phyloP scores from a whole-genome alignment of 192 early-diverging fungal genomes.

The Coemansia javaensis region DNA sequence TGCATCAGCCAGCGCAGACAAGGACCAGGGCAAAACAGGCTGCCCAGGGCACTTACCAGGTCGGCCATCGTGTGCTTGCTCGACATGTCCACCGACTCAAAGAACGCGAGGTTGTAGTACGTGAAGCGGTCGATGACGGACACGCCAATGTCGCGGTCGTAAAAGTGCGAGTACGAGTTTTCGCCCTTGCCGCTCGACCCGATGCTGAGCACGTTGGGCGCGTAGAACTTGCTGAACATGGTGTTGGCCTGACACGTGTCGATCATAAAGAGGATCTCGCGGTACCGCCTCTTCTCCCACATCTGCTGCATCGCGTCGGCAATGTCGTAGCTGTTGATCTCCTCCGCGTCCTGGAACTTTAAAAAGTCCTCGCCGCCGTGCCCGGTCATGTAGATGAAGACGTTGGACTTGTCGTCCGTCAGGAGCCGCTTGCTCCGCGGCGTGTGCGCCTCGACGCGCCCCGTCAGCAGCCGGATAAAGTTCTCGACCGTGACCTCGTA shows the following conservation, averaged over 20 bases:
- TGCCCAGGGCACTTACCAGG: constrained; percentile 57
- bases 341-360: constrained; percentile 98
- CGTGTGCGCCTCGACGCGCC: constrained; percentile 75
- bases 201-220: constrained; percentile 89
- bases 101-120: constrained; percentile 89
- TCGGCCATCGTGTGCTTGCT: constrained; percentile 70
- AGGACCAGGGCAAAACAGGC: too few species aligned
- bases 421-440: constrained; percentile 91
- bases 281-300: constrained; percentile 93
- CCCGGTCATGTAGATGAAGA: constrained; percentile 97
- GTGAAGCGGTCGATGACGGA: constrained; percentile 98
- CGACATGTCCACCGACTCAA: constrained; percentile 79
- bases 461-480: constrained; percentile 91
- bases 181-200: constrained; percentile 82
- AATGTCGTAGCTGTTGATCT: constrained; percentile 92
- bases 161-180: constrained; percentile 79
- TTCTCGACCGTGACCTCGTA: constrained; percentile 99
- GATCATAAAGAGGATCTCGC: constrained; percentile 98
- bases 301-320: constrained; percentile 97
- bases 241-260: constrained; percentile 99
- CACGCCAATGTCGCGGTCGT: constrained; percentile 90
- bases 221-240: constrained; percentile 89
- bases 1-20: too few species aligned
- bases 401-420: constrained; percentile 93
- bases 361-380: constrained; percentile 98